Evolutionary conservation across 2,329 filamentous ascomycete genomes (phyloP), one percentile per base, ranked within the genome.

Genomic region (Diaporthe aspalathi): DNA sequence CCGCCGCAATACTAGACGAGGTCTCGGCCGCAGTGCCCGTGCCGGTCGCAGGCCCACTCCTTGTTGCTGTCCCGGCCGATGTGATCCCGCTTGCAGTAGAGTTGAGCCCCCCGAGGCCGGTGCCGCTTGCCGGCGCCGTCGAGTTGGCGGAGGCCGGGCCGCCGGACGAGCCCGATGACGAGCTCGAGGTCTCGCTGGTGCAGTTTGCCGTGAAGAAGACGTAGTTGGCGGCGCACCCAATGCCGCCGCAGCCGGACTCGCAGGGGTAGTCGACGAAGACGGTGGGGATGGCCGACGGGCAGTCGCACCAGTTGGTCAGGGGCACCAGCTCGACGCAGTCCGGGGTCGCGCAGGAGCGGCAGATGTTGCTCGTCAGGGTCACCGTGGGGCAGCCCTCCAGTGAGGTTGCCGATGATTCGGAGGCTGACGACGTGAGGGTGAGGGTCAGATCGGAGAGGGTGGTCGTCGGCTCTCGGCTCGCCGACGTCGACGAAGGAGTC

Each of bases 311-410:
- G 17, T 73, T 67, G 16, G 74, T 75, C 22, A 75, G 40, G 2
- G 74, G 74, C 50, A 52, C 68, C 17, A 75, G 20, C 20, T 73
- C 62, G 29, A 75, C 63, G 54, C 74, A 75, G 32, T 54, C 43
- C 1, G 74, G 75, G n/a, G 38, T 32, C 11, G 47, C 47, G 52
- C 75, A 76, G 38, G 72, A 73, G 43, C 38, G 50, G 70, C 75
- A 76, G 32, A 72, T 49, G 45, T 72, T 43, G 47, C 60, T 68
- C 12, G 75, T 76, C 16, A 73, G 27, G 4, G 67, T 75, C 53
- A 76, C 65, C 20, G 75, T 76, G 5, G 75, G 74, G 32, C 75
- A 76, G 22, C 56, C 72, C 1, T 68, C 62, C 12, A 54, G 60
- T 3, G 47, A 29, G 35, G 40, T 50, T 16, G 67, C 35, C 8